Evolutionary conservation across 352 stramenopile genomes (phyloP), one percentile per base, ranked within the genome.

Genomic region (Pythium pyrilobum): DNA sequence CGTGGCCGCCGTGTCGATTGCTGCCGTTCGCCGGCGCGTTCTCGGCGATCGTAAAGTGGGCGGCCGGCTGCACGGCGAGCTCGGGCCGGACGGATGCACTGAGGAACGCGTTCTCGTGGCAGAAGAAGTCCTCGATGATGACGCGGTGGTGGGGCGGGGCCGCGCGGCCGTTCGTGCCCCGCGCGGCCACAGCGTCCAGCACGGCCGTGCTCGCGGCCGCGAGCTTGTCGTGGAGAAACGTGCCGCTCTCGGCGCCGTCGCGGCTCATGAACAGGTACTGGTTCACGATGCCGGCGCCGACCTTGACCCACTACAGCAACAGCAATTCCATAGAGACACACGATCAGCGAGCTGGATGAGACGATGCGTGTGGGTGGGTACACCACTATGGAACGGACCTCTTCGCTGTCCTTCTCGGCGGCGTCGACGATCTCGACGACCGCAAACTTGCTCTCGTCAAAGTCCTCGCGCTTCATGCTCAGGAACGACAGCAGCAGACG

Each of bases 181-280:
- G n/a, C n/a, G n/a, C n/a, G n/a, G 56, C 48, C 12, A 87, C 67
- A 1, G 64, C 50, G 5, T 71, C 57, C 27, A 88, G 53, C 55
- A 90, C 72, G 27, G 69, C 71, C 0, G 51, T 59, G 4, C 62
- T 68, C 0, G 77, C 80, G 25, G 55, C 56, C 31, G 69, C 66
- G 18, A 91, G 64, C 32, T 85, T 71, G 29, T 75, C 52, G 41
- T 86, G 72, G n/a, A 87, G 70, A 62, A 85, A 91, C 39, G 77
- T 79, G 61, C 85, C 75, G 16, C 46, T 56, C 15, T 74, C 49
- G 12, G 56, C 57, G 5, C 63, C 69, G 46, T 77, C 59, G 20
- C 59, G 53, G 1, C 72, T 64, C 43, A 85, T 64, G 38, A 81
- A 69, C 53, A 87, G 55, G 27, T 87, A 87, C 66, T 89, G 77